phyloP scores from a whole-genome alignment of 148 eudicot genomes.

The Mesembryanthemum crystallinum region DNA sequence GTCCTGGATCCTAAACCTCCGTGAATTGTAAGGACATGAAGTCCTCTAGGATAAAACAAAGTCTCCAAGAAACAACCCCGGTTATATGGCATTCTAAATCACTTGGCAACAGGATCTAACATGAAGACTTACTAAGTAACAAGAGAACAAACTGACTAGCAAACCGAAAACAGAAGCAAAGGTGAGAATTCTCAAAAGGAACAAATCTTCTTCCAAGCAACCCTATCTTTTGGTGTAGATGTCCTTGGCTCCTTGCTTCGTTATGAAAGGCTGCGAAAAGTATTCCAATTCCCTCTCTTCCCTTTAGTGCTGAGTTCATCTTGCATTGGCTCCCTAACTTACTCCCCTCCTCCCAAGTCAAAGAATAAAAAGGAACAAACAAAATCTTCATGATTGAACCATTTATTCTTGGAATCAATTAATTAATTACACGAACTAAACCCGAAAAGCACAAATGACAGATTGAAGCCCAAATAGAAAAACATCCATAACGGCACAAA shows the following conservation, averaged over 20 bases:
- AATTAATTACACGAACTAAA: neutral
- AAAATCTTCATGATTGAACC: slow-evolving; percentile 5
- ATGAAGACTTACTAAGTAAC: neutral
- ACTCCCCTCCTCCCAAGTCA: neutral
- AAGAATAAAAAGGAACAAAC: neutral
- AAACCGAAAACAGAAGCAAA: neutral
- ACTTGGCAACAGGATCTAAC: neutral
- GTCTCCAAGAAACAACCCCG: no score
- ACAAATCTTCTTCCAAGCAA: neutral
- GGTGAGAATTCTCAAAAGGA: neutral
- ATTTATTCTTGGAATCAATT: slow-evolving; percentile 4
- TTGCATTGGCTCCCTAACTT: neutral
- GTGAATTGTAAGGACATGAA: no score
- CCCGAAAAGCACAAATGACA: neutral
- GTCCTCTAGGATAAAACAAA: no score
- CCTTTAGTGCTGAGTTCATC: neutral
- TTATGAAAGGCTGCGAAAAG: neutral
- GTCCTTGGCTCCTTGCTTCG: neutral
- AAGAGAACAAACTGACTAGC: no score
- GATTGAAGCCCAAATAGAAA: neutral
- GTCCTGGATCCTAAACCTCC: no score
- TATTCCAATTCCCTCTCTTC: neutral
- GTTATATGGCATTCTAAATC: neutral
- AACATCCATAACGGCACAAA: neutral
- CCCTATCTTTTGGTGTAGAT: neutral